Base-by-base conservation (phyloP, 768 basidiomycete species). In the Tulasnella sp. region DNA sequence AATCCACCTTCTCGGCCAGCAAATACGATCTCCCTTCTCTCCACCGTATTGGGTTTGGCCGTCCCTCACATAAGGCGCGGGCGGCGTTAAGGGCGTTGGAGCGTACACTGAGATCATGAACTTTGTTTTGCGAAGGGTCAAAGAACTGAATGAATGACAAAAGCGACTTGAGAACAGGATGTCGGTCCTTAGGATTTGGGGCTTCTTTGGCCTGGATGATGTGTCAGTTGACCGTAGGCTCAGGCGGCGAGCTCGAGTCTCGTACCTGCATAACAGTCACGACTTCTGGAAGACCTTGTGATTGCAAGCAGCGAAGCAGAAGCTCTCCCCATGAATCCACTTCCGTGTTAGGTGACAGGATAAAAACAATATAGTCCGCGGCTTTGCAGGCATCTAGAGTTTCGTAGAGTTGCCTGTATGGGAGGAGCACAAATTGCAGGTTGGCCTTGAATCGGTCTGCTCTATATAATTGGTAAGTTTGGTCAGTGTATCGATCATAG, bases 91-190 rank as follows among this genome's bases (percentile, higher is more conserved):
- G 83, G 13, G 88, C 85, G 81, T 97, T 95, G 5, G 92, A 86
- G 32, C 87, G 85, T 83, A 75, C 87, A 0, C 82, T 55, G 70
- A 95, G 84, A 84, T 96, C 94, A 82, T 91, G 93, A 0, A 99
- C 87, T 44, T 91, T 88, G 10, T 87, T 85, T 81, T 96, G 92
- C 32, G 88, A 87, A 2, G 97, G 97, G 79, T 94, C 93, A 84
- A 99, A 99, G 85, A 98, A 98, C 80, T 92, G 91, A 78, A 96
- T 91, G 86, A 98, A 99, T 13, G 96, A 98, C 11, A 97, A 88
- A 5, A 98, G 87, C 0, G 95, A 98, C 85, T 94, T 96, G 77
- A 94, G 85, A 70, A 95, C 88, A 23, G 89, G 89, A 1, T 89
- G 82, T 40, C 89, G 90, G 42, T 89, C 85, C 84, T 95, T 95